Conservation (phyloP, 1,139 yeast species). For the Blastobotrys serpentis region DNA sequence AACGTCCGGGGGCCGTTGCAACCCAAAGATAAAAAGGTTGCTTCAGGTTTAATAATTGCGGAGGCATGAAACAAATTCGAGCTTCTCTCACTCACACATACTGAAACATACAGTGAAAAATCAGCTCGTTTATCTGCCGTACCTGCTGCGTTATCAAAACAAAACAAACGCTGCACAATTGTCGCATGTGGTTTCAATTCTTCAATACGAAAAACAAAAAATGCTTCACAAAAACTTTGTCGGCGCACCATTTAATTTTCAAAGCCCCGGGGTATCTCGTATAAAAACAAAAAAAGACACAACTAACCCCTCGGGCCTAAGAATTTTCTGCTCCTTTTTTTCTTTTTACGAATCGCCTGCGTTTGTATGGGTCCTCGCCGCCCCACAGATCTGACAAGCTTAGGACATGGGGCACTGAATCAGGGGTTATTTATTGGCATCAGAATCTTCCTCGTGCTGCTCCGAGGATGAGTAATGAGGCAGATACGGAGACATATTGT, state of each 20-base stretch:
- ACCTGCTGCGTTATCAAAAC: not conserved
- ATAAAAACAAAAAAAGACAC: too few species aligned
- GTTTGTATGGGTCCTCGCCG: not conserved
- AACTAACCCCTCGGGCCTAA: not conserved
- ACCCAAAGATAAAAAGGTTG: not conserved
- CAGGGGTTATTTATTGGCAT: constrained; percentile 1
- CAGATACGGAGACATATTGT: too few species aligned
- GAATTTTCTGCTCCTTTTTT: not conserved
- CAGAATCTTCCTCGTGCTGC: not conserved
- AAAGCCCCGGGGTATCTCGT: too few species aligned
- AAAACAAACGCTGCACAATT: not conserved
- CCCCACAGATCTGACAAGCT: constrained; percentile 4
- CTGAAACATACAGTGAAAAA: not conserved
- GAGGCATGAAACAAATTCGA: too few species aligned
- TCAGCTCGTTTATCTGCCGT: not conserved
- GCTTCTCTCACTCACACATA: constrained; percentile 1
- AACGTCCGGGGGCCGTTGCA: not conserved
- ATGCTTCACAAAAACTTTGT: too few species aligned
- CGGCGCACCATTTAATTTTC: too few species aligned
- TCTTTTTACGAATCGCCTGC: not conserved
- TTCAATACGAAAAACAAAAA: too few species aligned
- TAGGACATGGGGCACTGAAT: not conserved
- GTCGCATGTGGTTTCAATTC: not conserved
- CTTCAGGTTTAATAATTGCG: too few species aligned
- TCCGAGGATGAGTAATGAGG: not conserved